Evolutionary conservation across 2,329 filamentous ascomycete genomes (phyloP).

Genomic region (Sarocladiaceae sp.): DNA sequence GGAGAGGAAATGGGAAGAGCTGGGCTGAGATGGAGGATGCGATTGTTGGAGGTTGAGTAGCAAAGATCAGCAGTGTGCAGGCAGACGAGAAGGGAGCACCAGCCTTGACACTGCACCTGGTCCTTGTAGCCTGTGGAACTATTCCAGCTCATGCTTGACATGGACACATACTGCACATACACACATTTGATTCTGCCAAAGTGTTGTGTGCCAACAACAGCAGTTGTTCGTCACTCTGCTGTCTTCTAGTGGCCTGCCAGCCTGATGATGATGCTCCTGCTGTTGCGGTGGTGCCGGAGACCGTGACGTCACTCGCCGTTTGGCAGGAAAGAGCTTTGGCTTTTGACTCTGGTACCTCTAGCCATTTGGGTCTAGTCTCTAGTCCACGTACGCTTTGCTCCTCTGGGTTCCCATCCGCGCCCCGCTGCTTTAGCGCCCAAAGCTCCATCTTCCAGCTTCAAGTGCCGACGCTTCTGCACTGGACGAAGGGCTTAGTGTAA

Average conservation of each 20-base stretch:
- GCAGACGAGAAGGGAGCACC: too few relatives aligned
- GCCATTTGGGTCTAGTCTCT: too few relatives aligned
- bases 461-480: background rate
- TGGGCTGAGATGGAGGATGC: background rate
- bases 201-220: too few relatives aligned
- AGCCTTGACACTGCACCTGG: too few relatives aligned
- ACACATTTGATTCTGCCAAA: too few relatives aligned
- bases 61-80: too few relatives aligned
- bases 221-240: too few relatives aligned
- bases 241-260: background rate
- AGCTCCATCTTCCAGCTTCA: background rate
- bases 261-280: background rate
- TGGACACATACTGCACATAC: too few relatives aligned
- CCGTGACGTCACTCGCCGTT: slow-evolving; percentile 4
- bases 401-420: too few relatives aligned
- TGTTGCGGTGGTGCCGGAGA: slow-evolving; percentile 1
- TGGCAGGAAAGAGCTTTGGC: background rate
- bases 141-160: too few relatives aligned
- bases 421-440: background rate
- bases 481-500: background rate
- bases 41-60: background rate
- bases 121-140: too few relatives aligned
- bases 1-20: background rate
- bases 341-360: background rate
- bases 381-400: slow-evolving; percentile 1